Conservation (phyloP, 2,329 filamentous ascomycete genomes). For the Triangularia setosa region DNA sequence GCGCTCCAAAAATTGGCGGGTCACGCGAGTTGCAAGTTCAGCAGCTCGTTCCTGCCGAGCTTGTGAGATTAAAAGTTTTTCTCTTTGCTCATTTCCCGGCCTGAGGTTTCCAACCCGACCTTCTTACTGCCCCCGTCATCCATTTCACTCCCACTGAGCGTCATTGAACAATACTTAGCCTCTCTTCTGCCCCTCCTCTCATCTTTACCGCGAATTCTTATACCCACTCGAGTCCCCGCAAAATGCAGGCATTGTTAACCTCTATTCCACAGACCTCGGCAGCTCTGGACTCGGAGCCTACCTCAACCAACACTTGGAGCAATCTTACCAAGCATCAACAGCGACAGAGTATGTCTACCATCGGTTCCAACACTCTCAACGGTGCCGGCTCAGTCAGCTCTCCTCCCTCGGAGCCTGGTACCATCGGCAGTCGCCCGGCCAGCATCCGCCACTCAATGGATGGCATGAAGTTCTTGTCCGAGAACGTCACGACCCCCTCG, state of each 20-base stretch:
- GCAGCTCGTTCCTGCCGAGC: background rate
- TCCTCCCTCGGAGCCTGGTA: constrained; percentile 40
- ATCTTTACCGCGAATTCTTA: background rate
- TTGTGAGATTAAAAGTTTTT: background rate
- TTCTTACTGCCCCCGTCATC: background rate
- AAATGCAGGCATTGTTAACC: constrained; percentile 4
- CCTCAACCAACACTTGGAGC: constrained; percentile 52
- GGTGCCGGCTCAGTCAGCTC: constrained; percentile 35
- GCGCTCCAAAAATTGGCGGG: background rate
- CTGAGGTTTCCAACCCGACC: background rate
- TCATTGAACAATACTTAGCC: background rate
- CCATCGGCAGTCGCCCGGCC: constrained; percentile 45
- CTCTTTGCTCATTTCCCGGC: background rate
- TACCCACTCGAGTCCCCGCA: background rate
- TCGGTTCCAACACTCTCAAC: constrained; percentile 38
- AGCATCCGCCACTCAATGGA: constrained; percentile 58
- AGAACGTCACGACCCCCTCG: constrained; percentile 39
- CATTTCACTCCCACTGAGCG: background rate
- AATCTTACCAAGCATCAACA: constrained; percentile 66
- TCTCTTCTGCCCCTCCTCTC: background rate
- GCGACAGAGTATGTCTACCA: constrained; percentile 53
- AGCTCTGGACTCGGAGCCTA: constrained; percentile 60
- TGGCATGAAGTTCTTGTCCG: constrained; percentile 46
- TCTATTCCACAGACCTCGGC: constrained; percentile 63
- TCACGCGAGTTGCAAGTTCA: background rate